Percentiles rank a stretch among this genome's conserved stretches.
Evolutionary conservation across 306 rosid species (phyloP).

Genomic region (Casuarina cunninghamiana): DNA sequence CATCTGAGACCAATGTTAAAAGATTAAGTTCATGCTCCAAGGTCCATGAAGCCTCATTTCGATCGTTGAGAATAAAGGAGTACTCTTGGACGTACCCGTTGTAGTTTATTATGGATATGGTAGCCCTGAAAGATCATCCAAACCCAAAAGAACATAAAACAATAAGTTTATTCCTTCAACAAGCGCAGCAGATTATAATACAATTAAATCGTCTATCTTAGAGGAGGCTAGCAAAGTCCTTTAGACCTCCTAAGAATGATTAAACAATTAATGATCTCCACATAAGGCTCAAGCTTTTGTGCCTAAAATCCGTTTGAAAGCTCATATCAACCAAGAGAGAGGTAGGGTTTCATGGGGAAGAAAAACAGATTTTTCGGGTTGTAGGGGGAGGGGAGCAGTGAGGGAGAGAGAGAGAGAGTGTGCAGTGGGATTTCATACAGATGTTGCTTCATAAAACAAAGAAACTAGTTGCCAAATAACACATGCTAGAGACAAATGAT

Average conservation of each 20-base stretch:
- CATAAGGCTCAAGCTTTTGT: background rate
- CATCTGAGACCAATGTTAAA: slow-evolving; percentile 42
- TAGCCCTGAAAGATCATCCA: slow-evolving; percentile 58
- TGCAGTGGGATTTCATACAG: background rate
- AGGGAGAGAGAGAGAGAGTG: background rate
- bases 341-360: background rate
- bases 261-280: background rate
- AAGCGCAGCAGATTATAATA: background rate
- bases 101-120: slow-evolving; percentile 59
- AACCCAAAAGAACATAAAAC: slow-evolving; percentile 23
- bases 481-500: background rate
- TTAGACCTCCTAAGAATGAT: background rate
- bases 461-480: background rate
- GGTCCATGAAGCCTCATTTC: slow-evolving; percentile 63
- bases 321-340: background rate
- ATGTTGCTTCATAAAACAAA: background rate
- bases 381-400: background rate
- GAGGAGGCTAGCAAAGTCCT: background rate
- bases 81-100: slow-evolving; percentile 81
- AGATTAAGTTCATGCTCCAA: slow-evolving; percentile 73
- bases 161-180: slow-evolving; percentile 1
- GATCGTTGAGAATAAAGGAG: slow-evolving; percentile 54
- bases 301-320: background rate
- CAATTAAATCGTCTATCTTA: background rate
- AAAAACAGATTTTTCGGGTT: too few relatives aligned